Evolutionary conservation across 495 filamentous ascomycete species (phyloP).

Genomic region (Articulospora tetracladia): DNA sequence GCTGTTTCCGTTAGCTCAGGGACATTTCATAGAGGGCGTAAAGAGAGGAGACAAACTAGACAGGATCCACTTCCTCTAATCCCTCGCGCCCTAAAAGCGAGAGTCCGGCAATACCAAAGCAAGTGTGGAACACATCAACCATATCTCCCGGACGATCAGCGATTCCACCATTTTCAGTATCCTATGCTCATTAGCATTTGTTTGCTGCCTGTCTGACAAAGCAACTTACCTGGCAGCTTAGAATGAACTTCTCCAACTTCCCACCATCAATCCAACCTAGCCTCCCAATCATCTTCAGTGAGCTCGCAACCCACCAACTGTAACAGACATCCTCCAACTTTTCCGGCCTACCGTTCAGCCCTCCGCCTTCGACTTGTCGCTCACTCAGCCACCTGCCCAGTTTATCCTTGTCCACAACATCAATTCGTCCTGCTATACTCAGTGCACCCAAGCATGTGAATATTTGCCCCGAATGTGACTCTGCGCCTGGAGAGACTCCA

Average conservation of each 20-base stretch:
- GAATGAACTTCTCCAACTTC: constrained; percentile 74
- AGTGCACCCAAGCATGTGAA: constrained; percentile 93
- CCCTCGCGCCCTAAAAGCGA: constrained; percentile 76
- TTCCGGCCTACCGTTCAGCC: constrained; percentile 90
- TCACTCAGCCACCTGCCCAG: constrained; percentile 91
- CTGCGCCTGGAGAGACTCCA: constrained; percentile 80
- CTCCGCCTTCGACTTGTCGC: constrained; percentile 79
- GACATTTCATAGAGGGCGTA: neutral
- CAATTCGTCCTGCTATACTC: constrained; percentile 74
- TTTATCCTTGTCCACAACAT: constrained; percentile 77
- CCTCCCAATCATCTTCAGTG: constrained; percentile 81
- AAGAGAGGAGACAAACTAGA: constrained; percentile 59
- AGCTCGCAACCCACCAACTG: constrained; percentile 95
- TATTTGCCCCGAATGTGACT: constrained; percentile 90
- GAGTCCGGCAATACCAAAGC: constrained; percentile 84
- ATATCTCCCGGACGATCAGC: constrained; percentile 88
- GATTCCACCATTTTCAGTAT: constrained; percentile 78
- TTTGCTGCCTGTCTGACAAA: neutral
- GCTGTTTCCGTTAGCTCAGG: constrained; percentile 32
- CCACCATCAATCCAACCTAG: constrained; percentile 87
- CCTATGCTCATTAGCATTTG: constrained; percentile 41
- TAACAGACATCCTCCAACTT: constrained; percentile 98
- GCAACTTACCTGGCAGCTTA: constrained; percentile 66
- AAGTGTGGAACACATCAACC: constrained; percentile 96
- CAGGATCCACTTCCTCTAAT: constrained; percentile 76